Percentiles rank a stretch among this genome's conserved stretches.
Conservation (phyloP, 306 rosid genomes). For the Datisca glomerata region DNA sequence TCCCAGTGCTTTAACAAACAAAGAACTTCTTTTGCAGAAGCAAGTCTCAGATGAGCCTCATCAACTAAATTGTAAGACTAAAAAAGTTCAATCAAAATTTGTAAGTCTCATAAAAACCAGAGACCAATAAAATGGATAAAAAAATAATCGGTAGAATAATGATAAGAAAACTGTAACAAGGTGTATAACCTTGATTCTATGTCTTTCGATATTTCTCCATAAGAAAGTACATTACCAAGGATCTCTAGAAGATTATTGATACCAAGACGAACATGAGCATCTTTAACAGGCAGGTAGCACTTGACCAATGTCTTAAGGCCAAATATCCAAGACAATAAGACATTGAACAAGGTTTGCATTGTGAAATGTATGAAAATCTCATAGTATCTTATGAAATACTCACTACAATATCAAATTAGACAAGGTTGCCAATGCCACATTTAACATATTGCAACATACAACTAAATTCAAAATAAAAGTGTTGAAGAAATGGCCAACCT, state of each 20-base stretch:
- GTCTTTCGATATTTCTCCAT: constrained; percentile 80
- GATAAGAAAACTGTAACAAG: constrained; percentile 5
- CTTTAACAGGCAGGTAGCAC: constrained; percentile 88
- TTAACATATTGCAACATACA: background rate
- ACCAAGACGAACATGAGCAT: constrained; percentile 72
- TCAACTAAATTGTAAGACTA: constrained; percentile 71
- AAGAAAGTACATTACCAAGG: constrained; percentile 54
- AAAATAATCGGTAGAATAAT: background rate
- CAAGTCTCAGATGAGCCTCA: constrained; percentile 82
- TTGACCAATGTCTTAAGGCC: constrained; percentile 85
- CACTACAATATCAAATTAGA: no score
- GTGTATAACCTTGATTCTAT: constrained; percentile 60
- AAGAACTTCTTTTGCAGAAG: constrained; percentile 88
- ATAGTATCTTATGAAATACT: no score
- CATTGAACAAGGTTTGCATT: background rate
- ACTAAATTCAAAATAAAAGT: constrained; percentile 4
- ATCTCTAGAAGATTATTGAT: constrained; percentile 59
- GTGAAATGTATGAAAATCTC: background rate
- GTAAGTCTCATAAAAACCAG: constrained; percentile 13
- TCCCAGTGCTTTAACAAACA: constrained; percentile 87
- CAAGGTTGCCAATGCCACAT: no score
- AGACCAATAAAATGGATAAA: background rate
- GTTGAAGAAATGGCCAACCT: constrained; percentile 41
- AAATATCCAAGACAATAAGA: constrained; percentile 40
- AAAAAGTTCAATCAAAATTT: constrained; percentile 17